These are phyloP conservation scores for Carallia pectinifolia DNA, from an alignment of 345 rosid genomes.

Conservation along the genomic window DNA sequence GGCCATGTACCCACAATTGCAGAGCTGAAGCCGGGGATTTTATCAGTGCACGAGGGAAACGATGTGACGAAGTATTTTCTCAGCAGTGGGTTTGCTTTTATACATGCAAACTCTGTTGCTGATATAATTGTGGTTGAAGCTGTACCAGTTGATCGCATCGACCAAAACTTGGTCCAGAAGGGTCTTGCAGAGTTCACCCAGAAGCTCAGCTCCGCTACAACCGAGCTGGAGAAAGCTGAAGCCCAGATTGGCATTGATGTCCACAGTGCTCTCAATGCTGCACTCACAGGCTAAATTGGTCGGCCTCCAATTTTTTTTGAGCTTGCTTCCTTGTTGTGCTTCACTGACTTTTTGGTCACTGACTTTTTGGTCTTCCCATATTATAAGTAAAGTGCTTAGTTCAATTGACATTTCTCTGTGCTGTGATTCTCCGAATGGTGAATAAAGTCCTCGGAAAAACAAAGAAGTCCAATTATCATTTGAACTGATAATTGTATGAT, in stretches of 20 bases:
- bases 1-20: slow-evolving; percentile 84
- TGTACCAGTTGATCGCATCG: slow-evolving; percentile 67
- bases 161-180: slow-evolving; percentile 70
- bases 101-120: slow-evolving; percentile 80
- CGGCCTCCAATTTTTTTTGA: background rate
- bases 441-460: slow-evolving; percentile 19
- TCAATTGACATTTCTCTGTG: slow-evolving; percentile 16
- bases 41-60: slow-evolving; percentile 86
- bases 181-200: slow-evolving; percentile 78
- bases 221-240: slow-evolving; percentile 79
- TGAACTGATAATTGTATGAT: background rate
- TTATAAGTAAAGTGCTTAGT: slow-evolving; percentile 18
- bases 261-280: slow-evolving; percentile 71
- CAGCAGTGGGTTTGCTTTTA: slow-evolving; percentile 85
- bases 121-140: slow-evolving; percentile 76
- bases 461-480: background rate
- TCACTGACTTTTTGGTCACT: slow-evolving; percentile 11
- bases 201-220: slow-evolving; percentile 69
- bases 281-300: slow-evolving; percentile 35
- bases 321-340: slow-evolving; percentile 15
- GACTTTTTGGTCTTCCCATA: slow-evolving; percentile 11
- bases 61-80: slow-evolving; percentile 67
- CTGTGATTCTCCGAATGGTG: slow-evolving; percentile 3
- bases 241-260: slow-evolving; percentile 86
- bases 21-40: slow-evolving; percentile 82